Evolutionary conservation across 179 eudicot species (phyloP).

Genomic region (Silene coronaria): DNA sequence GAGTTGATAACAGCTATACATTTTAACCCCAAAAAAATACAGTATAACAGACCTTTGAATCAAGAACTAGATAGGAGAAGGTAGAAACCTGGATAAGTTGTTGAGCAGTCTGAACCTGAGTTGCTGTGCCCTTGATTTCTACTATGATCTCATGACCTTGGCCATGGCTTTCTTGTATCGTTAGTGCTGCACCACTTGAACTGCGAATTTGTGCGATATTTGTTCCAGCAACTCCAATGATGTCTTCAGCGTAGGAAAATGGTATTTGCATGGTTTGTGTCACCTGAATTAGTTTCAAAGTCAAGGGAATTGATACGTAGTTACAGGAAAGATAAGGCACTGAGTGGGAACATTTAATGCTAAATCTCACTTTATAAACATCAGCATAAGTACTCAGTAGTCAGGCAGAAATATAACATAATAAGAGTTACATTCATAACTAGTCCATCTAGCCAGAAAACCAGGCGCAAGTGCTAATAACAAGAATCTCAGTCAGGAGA

Average conservation of each 20-base stretch:
- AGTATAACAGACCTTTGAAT: background rate
- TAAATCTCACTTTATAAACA: too few relatives aligned
- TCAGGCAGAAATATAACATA: background rate
- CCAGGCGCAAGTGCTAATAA: too few relatives aligned
- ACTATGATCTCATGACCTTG: conserved; percentile 38
- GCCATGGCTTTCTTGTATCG: conserved; percentile 35
- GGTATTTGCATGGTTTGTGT: conserved; percentile 94
- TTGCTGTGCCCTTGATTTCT: conserved; percentile 36
- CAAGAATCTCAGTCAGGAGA: too few relatives aligned
- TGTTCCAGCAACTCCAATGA: conserved; percentile 73
- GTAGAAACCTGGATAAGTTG: conserved; percentile 39
- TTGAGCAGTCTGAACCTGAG: conserved; percentile 42
- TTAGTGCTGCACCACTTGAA: conserved; percentile 35
- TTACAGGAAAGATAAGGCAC: too few relatives aligned
- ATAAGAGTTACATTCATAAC: background rate
- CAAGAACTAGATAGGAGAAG: background rate
- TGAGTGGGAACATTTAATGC: too few relatives aligned
- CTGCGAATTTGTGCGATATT: conserved; percentile 66
- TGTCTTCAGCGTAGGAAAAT: conserved; percentile 73
- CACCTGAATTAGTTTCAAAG: conserved; percentile 31
- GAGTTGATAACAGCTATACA: too few relatives aligned
- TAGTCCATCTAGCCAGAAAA: too few relatives aligned
- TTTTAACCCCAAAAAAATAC: background rate
- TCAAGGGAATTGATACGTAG: background rate
- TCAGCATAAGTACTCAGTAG: background rate